These are phyloP conservation scores for Xerocomellus intermedius DNA, from an alignment of 768 basidiomycete genomes.

Conservation along the genomic window DNA sequence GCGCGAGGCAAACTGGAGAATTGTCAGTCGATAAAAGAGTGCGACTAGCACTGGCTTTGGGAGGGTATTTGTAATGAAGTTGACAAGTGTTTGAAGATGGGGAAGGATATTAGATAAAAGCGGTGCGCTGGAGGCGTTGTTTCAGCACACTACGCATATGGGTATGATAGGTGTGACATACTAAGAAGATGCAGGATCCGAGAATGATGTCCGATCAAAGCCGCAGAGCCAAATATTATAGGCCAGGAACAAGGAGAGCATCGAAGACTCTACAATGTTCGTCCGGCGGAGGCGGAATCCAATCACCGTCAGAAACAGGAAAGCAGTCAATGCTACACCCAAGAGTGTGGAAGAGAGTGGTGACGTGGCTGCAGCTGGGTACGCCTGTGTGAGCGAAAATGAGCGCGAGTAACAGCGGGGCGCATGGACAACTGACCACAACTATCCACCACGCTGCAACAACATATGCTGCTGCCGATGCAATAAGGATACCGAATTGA, in stretches of 20 bases:
- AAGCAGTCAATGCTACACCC: constrained; percentile 83
- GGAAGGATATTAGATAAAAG: constrained; percentile 77
- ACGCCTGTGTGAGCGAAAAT: constrained; percentile 48
- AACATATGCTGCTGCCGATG: constrained; percentile 77
- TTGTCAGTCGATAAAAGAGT: constrained; percentile 74
- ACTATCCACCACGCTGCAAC: constrained; percentile 86
- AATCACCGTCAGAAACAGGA: constrained; percentile 88
- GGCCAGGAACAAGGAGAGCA: constrained; percentile 83
- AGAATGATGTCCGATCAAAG: constrained; percentile 70
- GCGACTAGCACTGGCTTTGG: constrained; percentile 83
- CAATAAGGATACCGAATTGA: constrained; percentile 75
- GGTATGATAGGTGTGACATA: constrained; percentile 36
- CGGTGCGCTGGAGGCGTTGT: constrained; percentile 51
- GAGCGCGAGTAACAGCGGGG: constrained; percentile 7
- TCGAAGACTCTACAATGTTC: constrained; percentile 89
- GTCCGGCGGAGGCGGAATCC: constrained; percentile 87
- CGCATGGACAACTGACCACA: constrained; percentile 46
- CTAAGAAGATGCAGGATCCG: constrained; percentile 76
- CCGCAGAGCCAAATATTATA: constrained; percentile 91
- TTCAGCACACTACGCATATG: constrained; percentile 8
- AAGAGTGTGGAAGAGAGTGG: constrained; percentile 87
- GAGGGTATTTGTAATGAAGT: constrained; percentile 81
- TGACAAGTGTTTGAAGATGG: constrained; percentile 73
- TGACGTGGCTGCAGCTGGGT: constrained; percentile 78
- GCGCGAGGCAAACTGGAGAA: constrained; percentile 77